Evolutionary conservation across 495 filamentous ascomycete genomes (phyloP), one percentile per base, ranked within the genome.

Genomic region (Xylaria castorea): DNA sequence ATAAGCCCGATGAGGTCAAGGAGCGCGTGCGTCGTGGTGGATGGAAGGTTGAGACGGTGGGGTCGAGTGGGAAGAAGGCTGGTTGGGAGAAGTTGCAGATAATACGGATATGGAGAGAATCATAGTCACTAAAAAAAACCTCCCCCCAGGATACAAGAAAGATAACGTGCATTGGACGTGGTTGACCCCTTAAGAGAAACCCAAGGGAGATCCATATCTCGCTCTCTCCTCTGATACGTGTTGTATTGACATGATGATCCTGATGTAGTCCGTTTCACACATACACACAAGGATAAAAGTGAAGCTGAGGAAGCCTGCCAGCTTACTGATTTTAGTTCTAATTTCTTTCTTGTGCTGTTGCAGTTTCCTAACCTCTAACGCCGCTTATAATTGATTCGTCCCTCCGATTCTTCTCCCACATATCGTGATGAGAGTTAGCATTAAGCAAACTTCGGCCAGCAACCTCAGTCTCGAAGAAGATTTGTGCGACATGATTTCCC

Each of bases 51-150:
- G 91, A 94, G 82, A 92, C 86, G n/a, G 94, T 95, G 14, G 92
- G 92, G 51, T 87, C 85, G 40, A 97, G 93, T 83, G 96, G 95
- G 65, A 92, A 89, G 85, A 85, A 90, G 79, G 96, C 90, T 42
- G 95, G 95, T 0, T 97, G 96, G 95, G 96, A 99, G 84, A 95
- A 89, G 80, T 82, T 97, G 80, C 89, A 91, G 73, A 90, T 96
- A 77, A 80, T 97, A 67, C 89, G 94, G 80, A 92, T 96, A 74
- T 95, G 91, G 91, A 84, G 85, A 77, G 82, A 76, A 16, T 25
- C 20, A 27, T n/a, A 30, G 38, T 62, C 34, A 25, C 25, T 34
- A 53, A 55, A 55, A 5, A 50, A 18, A 44, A 20, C 3, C n/a
- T n/a, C n/a, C n/a, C n/a, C n/a, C n/a, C n/a, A 14, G 25, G 50